phyloP scores from a whole-genome alignment of 495 filamentous ascomycete species.

The Pyrenula massariospora region DNA sequence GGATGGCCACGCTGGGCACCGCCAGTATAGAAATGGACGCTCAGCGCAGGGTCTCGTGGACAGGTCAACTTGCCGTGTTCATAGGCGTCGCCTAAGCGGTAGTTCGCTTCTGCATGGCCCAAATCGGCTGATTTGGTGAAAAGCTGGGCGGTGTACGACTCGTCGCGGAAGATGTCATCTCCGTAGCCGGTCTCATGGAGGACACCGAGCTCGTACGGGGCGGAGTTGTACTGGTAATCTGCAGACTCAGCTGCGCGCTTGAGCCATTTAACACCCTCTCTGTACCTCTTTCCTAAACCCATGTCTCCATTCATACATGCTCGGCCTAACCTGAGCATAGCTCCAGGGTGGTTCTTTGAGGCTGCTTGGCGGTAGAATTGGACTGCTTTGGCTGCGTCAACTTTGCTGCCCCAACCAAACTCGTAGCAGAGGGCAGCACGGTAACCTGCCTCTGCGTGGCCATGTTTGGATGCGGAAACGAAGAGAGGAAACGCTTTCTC shows the following conservation, averaged over 20 bases:
- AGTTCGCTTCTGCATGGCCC: slow-evolving; percentile 75
- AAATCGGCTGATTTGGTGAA: slow-evolving; percentile 91
- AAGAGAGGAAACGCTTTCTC: slow-evolving; percentile 87
- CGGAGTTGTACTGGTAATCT: slow-evolving; percentile 82
- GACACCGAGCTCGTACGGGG: slow-evolving; percentile 80
- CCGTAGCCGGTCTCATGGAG: slow-evolving; percentile 85
- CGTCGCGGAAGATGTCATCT: slow-evolving; percentile 84
- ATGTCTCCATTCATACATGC: slow-evolving; percentile 84
- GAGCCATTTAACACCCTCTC: slow-evolving; percentile 93
- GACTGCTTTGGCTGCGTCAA: slow-evolving; percentile 79
- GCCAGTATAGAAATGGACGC: slow-evolving; percentile 93
- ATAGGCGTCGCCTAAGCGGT: slow-evolving; percentile 88
- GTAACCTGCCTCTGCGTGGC: slow-evolving; percentile 92
- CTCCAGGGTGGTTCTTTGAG: slow-evolving; percentile 87
- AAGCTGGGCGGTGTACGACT: slow-evolving; percentile 81
- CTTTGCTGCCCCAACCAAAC: slow-evolving; percentile 90
- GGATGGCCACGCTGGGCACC: slow-evolving; percentile 77
- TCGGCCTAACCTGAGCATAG: slow-evolving; percentile 82
- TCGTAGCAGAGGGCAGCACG: slow-evolving; percentile 92
- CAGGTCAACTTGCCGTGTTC: slow-evolving; percentile 84
- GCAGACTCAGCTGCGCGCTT: slow-evolving; percentile 84
- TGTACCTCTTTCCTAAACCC: slow-evolving; percentile 70
- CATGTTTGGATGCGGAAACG: slow-evolving; percentile 88
- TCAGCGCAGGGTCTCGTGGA: slow-evolving; percentile 81
- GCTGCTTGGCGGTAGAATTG: slow-evolving; percentile 87